Evolutionary conservation across 345 rosid species (phyloP), one percentile per base, ranked within the genome.

Genomic region (Lagerstroemia speciosa): DNA sequence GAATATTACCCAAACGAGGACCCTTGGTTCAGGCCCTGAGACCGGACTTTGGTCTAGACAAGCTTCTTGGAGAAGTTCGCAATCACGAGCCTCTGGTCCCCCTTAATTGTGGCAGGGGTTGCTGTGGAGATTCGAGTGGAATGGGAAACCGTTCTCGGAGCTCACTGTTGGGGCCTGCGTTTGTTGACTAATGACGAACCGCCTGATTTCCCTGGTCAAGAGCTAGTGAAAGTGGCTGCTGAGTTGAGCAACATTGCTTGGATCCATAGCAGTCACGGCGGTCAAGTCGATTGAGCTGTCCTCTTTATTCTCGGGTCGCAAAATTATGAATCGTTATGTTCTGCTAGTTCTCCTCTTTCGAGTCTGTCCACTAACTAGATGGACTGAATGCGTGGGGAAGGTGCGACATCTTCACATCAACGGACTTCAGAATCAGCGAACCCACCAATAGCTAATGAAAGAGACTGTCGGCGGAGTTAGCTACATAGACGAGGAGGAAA

Each of bases 231-330:
- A 69, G 72, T 89, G 68, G 96, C 97, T 26, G 86, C 96, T 0
- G 96, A 93, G 73, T 73, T 93, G 79, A 91, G 86, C 85, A 89
- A 82, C 72, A 87, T 91, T 64, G 90, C 97, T 11, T 87, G 98
- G 94, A 89, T 89, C 50, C 87, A 71, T 73, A 91, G 92, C 64
- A 87, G 90, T n/a, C n/a, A n/a, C n/a, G n/a, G n/a, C n/a, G n/a
- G n/a, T n/a, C n/a, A n/a, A n/a, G n/a, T n/a, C n/a, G n/a, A n/a
- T n/a, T n/a, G n/a, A n/a, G n/a, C n/a, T n/a, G n/a, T n/a, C n/a
- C n/a, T n/a, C n/a, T n/a, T n/a, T n/a, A n/a, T n/a, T n/a, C n/a
- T n/a, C n/a, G n/a, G n/a, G n/a, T n/a, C n/a, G n/a, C n/a, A n/a
- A n/a, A n/a, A n/a, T n/a, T n/a, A n/a, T n/a, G n/a, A n/a, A n/a